Conservation (phyloP, 2,329 filamentous ascomycete genomes). For the Didymosphaeria variabile region DNA sequence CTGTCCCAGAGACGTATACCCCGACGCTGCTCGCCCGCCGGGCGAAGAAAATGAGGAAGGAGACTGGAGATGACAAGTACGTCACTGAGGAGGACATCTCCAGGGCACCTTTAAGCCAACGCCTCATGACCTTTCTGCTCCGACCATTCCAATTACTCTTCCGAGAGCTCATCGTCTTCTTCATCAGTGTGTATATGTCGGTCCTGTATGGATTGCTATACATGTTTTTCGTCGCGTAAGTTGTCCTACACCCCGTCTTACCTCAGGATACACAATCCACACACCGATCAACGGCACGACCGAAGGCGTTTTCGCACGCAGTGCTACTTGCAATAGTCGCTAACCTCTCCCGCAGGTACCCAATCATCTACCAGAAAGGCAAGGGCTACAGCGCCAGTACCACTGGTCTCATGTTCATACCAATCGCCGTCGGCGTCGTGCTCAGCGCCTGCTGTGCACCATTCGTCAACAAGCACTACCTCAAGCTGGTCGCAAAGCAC, state of each 20-base stretch:
- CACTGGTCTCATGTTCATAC: conserved; percentile 89
- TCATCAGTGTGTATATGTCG: conserved; percentile 86
- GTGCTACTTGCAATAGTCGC: neutral
- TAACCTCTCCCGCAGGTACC: conserved; percentile 62
- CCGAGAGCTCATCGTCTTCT: conserved; percentile 82
- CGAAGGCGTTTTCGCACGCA: neutral
- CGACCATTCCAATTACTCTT: conserved; percentile 88
- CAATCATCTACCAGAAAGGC: conserved; percentile 76
- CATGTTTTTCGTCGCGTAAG: conserved; percentile 74
- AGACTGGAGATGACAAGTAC: conserved; percentile 71
- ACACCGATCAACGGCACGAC: neutral
- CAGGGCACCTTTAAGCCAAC: conserved; percentile 71
- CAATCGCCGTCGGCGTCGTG: conserved; percentile 78
- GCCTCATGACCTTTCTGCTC: conserved; percentile 77
- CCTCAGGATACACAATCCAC: conserved; percentile 1
- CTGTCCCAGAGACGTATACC: conserved; percentile 62
- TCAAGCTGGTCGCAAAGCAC: conserved; percentile 68
- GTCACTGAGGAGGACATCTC: conserved; percentile 86
- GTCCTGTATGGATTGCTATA: conserved; percentile 79
- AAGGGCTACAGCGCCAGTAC: conserved; percentile 79
- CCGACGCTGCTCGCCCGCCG: conserved; percentile 59
- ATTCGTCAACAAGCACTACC: conserved; percentile 82
- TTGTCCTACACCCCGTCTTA: neutral
- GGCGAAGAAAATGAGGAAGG: conserved; percentile 64
- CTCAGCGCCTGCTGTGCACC: conserved; percentile 73